phyloP scores from a whole-genome alignment of 441 rosid genomes.

The Aleurites moluccanus region DNA sequence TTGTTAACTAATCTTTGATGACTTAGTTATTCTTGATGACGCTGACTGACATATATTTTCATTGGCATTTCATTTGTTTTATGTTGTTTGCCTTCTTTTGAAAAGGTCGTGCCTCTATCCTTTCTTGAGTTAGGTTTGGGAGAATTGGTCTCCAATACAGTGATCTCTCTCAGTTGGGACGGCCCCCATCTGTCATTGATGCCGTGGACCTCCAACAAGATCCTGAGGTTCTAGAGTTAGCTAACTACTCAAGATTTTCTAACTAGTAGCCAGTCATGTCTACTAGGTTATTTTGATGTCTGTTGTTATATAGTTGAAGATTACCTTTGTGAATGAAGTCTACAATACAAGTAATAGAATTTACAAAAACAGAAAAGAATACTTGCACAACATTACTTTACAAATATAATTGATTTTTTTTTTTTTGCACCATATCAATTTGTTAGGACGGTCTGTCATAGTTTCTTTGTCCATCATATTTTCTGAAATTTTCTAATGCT shows the following conservation, averaged over 20 bases:
- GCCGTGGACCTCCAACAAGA: conserved; percentile 67
- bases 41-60: conserved; percentile 11
- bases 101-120: conserved; percentile 63
- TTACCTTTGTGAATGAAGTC: too few relatives aligned
- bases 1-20: background rate
- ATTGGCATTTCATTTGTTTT: conserved; percentile 19
- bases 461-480: background rate
- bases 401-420: background rate
- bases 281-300: too few relatives aligned
- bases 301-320: too few relatives aligned
- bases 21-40: background rate
- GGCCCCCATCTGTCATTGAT: conserved; percentile 64
- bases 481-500: background rate
- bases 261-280: background rate
- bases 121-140: conserved; percentile 73
- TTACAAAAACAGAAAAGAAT: too few relatives aligned
- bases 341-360: too few relatives aligned
- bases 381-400: too few relatives aligned
- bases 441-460: background rate
- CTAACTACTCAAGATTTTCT: conserved; percentile 2
- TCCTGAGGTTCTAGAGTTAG: conserved; percentile 75
- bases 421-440: background rate
- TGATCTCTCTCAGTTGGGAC: conserved; percentile 72
- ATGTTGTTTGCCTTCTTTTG: conserved; percentile 67
- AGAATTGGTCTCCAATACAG: conserved; percentile 63